Evolutionary conservation across 2,329 filamentous ascomycete species (phyloP), one percentile per base, ranked within the genome.

Genomic region (Neurospora sp.): DNA sequence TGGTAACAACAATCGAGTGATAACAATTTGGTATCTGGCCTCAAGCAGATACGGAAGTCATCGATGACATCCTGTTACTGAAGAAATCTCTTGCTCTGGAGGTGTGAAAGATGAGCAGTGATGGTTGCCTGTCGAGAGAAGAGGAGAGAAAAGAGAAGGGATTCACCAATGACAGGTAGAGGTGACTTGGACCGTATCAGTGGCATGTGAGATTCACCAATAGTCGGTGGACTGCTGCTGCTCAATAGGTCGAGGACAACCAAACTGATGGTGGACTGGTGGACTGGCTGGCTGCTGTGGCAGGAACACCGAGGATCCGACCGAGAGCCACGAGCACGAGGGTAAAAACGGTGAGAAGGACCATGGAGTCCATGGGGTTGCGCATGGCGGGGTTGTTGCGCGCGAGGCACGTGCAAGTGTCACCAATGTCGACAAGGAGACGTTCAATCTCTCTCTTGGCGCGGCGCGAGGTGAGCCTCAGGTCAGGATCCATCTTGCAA

Each of bases 71-170:
- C 40, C 40, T 4, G 40, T 43, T 43, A 43, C n/a, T n/a, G 8
- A n/a, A 4, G 17, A 19, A 10, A 4, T 43, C 3, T 4, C 40
- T 10, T 5, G 1, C 96, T 92, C 83, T 97, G 93, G 89, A 98
- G 98, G 67, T 43, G 41, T 19, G 41, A 46, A 19, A 46, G 41
- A 19, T 5, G 41, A 46, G 41, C 41, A 19, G n/a, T 46, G 8
- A 19, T 11, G n/a, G n/a, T 46, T 46, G 41, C n/a, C 8, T 46
- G 41, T 46, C n/a, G 41, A 19, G n/a, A 46, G 41, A 46, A 19
- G 3, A 46, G 8, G 41, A 19, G n/a, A n/a, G 41, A 43, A 43
- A n/a, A 19, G 41, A 46, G 41, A 19, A 19, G 41, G n/a, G 8
- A 46, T 76, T 78, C 77, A 69, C 76, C 76, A 67, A 78, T 77